Percentiles rank a stretch among this genome's conserved stretches.
Conservation (phyloP, 805 yeast genomes). For the Yamadazyma ubonensis region DNA sequence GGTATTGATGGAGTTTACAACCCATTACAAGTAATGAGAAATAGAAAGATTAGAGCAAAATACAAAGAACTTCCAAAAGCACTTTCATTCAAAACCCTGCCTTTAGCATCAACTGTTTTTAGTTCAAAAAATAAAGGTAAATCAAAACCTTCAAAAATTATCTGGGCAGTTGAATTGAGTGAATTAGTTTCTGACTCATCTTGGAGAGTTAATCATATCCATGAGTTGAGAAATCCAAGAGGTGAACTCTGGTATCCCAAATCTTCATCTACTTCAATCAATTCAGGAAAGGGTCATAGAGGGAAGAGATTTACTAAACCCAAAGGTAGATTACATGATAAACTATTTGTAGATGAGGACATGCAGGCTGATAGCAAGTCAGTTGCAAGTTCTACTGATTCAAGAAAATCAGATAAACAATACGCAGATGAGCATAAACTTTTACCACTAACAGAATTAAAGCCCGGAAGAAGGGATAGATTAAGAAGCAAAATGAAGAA, state of each 20-base stretch:
- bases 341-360: constrained; percentile 24
- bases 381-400: not conserved
- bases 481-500: constrained; percentile 11
- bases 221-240: constrained; percentile 43
- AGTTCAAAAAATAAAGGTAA: constrained; percentile 34
- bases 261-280: constrained; percentile 8
- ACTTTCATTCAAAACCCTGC: constrained; percentile 47
- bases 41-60: constrained; percentile 57
- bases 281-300: constrained; percentile 2
- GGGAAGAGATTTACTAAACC: constrained; percentile 6
- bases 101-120: constrained; percentile 66
- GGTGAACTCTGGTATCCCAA: constrained; percentile 51
- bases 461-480: constrained; percentile 13
- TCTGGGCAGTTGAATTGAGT: constrained; percentile 65
- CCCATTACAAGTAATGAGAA: constrained; percentile 79
- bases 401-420: constrained; percentile 4
- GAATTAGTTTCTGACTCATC: constrained; percentile 56
- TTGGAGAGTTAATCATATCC: constrained; percentile 60
- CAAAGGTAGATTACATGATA: constrained; percentile 30
- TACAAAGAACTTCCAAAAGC: constrained; percentile 48
- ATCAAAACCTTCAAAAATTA: constrained; percentile 41
- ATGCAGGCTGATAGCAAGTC: not conserved
- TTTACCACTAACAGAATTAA: constrained; percentile 9
- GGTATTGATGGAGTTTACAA: constrained; percentile 71
- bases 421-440: constrained; percentile 1